Conservation (phyloP, 78 protist species). For the Pigoraptor vietnamica region DNA sequence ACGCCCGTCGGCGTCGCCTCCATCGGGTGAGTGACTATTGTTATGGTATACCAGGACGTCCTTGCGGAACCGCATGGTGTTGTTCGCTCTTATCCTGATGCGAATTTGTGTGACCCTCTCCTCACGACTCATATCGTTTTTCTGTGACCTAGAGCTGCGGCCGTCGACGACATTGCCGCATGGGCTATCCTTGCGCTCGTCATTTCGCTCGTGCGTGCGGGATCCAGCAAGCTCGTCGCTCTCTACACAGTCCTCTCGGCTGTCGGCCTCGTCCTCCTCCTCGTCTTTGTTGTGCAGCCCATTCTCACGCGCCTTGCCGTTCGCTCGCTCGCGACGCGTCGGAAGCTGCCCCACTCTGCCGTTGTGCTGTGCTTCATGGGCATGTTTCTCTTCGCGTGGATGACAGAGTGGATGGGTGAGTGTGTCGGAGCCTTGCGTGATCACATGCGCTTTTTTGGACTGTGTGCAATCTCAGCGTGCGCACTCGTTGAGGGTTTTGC, state of each 20-base stretch:
- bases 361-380: neutral
- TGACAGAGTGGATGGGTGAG: slow-evolving; percentile 45
- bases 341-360: neutral
- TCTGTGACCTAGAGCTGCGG: slow-evolving; percentile 44
- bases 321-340: neutral
- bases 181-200: slow-evolving; percentile 57
- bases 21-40: slow-evolving; percentile 8
- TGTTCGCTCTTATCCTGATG: neutral
- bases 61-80: no score
- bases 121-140: neutral
- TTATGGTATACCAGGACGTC: neutral
- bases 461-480: no score
- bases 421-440: neutral
- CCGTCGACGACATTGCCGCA: slow-evolving; percentile 45
- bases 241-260: slow-evolving; percentile 44
- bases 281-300: slow-evolving; percentile 14
- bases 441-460: no score
- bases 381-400: slow-evolving; percentile 38
- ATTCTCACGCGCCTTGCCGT: neutral
- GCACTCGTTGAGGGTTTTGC: no score
- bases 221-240: slow-evolving; percentile 9
- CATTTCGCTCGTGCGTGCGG: neutral
- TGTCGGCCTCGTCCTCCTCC: slow-evolving; percentile 20
- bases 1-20: slow-evolving; percentile 44
- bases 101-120: neutral